Evolutionary conservation across 73 alveolate genomes (phyloP), one percentile per base, ranked within the genome.

Genomic region (Halteria grandinella): DNA sequence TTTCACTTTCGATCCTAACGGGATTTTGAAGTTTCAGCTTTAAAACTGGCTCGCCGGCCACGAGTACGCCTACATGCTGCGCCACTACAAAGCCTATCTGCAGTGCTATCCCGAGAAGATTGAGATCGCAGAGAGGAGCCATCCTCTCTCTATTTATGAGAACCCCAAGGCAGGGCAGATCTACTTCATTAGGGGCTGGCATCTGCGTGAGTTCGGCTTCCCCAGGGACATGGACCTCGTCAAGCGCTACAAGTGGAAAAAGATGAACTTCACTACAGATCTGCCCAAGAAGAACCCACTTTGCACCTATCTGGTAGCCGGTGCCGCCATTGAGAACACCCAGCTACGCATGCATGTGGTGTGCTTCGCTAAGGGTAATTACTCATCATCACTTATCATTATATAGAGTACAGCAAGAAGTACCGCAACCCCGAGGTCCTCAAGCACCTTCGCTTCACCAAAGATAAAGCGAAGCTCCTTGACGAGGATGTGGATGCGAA

Each of bases 221-320:
- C 90, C 90, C 5, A 43, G 94, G 41, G 69, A 72, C 20, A 36
- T 29, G 17, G 69, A 41, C 17, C 60, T 81, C 53, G 63, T 45
- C 57, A 87, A 87, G 80, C 51, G 20, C 27, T 87, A 81, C 75
- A 87, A 71, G 45, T 87, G 95, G 95, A 87, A 87, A 44, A 87
- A 87, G 70, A 87, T 87, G 95, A 87, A 87, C 57, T 87, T 81
- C 73, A 80, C 95, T 0, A 80, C 95, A 7, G 95, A 80, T 41
- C 41, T 87, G 55, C 95, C 95, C 5, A 87, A 87, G 58, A 80
- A 76, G 24, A 64, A 87, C 74, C 95, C 95, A 40, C 45, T 75
- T 1, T 74, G 81, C 70, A 79, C 86, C 25, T 86, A 86, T 48
- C 36, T 86, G 17, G 94, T 86, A 7, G 73, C 89, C 66, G 47